Conservation (phyloP, 1,139 yeast species). For the Geotrichum bryndzae region DNA sequence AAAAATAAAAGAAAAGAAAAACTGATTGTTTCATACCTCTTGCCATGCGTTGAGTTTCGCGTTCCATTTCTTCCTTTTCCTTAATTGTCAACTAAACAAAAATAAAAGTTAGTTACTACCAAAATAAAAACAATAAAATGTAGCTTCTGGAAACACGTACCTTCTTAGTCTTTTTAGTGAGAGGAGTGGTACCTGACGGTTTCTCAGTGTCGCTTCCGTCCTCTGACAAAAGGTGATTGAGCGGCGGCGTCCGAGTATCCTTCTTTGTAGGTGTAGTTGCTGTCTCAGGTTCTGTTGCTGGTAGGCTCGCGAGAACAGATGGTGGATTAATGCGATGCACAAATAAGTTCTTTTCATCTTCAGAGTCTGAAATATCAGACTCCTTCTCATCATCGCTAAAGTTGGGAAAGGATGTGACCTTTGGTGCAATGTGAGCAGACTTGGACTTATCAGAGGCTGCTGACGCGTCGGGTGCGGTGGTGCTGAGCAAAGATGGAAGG, state of each 20-base stretch:
- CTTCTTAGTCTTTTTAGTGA: neutral
- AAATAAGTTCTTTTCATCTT: constrained; percentile 2
- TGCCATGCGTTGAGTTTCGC: constrained; percentile 31
- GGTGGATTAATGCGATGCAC: neutral
- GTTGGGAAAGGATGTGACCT: neutral
- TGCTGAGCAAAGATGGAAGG: neutral
- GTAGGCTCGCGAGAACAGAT: neutral
- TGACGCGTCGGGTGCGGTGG: neutral
- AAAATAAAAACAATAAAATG: neutral
- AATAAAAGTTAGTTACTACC: neutral
- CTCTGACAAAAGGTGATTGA: neutral
- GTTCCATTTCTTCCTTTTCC: constrained; percentile 30
- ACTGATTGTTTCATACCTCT: constrained; percentile 20
- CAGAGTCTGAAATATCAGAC: constrained; percentile 1
- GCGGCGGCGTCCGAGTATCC: neutral
- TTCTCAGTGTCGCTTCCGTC: neutral
- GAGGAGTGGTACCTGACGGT: neutral
- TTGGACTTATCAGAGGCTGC: neutral
- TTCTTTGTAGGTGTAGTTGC: neutral
- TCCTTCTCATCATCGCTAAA: neutral
- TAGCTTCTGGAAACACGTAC: neutral
- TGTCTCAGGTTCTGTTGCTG: neutral
- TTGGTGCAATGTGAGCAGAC: neutral
- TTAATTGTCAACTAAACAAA: constrained; percentile 23
- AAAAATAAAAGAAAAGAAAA: neutral